A percentile compares a stretch with the other conserved stretches of the same genome.
phyloP scores from a whole-genome alignment of 164 flowering plant species.

The Piper betle region DNA sequence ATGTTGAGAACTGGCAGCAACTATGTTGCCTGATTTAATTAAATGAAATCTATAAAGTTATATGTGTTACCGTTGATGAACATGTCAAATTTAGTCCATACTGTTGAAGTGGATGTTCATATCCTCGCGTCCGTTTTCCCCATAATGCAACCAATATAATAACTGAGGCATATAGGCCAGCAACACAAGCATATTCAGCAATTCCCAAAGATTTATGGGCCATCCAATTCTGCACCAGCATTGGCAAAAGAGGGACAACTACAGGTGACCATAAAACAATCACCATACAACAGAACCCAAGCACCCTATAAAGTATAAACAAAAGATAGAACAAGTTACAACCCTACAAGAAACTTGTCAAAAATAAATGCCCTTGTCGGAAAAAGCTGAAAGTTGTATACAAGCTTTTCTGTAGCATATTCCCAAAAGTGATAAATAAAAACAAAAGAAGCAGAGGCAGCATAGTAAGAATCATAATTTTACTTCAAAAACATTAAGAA shows the following conservation, averaged over 20 bases:
- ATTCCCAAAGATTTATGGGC: constrained; percentile 37
- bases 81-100: constrained; percentile 74
- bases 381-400: too few relatives aligned
- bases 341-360: neutral
- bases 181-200: constrained; percentile 49
- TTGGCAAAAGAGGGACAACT: constrained; percentile 70
- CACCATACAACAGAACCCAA: constrained; percentile 70
- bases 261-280: constrained; percentile 92
- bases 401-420: neutral
- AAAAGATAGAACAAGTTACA: neutral
- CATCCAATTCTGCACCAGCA: constrained; percentile 69
- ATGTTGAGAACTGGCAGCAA: neutral
- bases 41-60: neutral
- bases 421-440: neutral
- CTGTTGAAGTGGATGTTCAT: constrained; percentile 50
- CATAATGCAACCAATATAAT: constrained; percentile 53
- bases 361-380: neutral
- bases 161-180: constrained; percentile 65
- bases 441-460: neutral
- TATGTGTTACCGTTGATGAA: constrained; percentile 29
- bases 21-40: neutral
- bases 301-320: constrained; percentile 30
- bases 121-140: constrained; percentile 80
- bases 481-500: too few relatives aligned
- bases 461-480: too few relatives aligned